Conservation (phyloP, 495 filamentous ascomycete genomes). For the Neurospora pannonica region DNA sequence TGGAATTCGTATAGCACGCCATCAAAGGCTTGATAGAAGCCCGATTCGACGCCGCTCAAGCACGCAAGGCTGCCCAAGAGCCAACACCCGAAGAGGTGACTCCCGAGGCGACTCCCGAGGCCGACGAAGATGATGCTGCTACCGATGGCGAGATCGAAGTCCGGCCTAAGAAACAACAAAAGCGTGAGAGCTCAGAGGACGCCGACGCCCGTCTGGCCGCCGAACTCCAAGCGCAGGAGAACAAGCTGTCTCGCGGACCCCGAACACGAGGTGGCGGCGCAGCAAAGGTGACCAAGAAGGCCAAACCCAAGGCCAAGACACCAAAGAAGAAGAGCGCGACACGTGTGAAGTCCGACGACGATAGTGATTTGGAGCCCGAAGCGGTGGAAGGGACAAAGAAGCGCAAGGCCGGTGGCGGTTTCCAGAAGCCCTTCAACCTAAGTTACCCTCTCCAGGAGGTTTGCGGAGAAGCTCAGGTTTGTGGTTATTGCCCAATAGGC, state of each 20-base stretch:
- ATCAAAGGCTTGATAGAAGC: constrained; percentile 79
- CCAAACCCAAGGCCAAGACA: constrained; percentile 32
- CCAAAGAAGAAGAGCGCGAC: constrained; percentile 71
- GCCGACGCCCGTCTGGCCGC: constrained; percentile 81
- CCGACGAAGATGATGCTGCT: constrained; percentile 22
- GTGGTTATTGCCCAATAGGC: constrained; percentile 5
- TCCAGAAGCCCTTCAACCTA: constrained; percentile 44
- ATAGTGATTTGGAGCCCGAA: constrained; percentile 61
- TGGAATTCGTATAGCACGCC: constrained; percentile 43
- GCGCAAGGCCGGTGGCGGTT: constrained; percentile 39
- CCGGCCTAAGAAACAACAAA: constrained; percentile 46
- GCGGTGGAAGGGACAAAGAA: constrained; percentile 44
- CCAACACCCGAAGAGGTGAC: constrained; percentile 20
- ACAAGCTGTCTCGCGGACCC: constrained; percentile 52
- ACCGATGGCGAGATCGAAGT: constrained; percentile 41
- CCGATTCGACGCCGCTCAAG: constrained; percentile 64
- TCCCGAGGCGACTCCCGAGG: constrained; percentile 23
- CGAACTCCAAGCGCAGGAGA: constrained; percentile 85
- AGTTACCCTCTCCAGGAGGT: constrained; percentile 40
- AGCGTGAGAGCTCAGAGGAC: constrained; percentile 50
- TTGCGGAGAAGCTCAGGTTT: constrained; percentile 51
- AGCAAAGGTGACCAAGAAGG: constrained; percentile 30
- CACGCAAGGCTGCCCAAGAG: constrained; percentile 9
- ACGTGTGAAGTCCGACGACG: constrained; percentile 66
- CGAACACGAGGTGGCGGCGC: constrained; percentile 58